Evolutionary conservation across 805 yeast species (phyloP), one percentile per base, ranked within the genome.

Genomic region (Monosporozyma aquatica): DNA sequence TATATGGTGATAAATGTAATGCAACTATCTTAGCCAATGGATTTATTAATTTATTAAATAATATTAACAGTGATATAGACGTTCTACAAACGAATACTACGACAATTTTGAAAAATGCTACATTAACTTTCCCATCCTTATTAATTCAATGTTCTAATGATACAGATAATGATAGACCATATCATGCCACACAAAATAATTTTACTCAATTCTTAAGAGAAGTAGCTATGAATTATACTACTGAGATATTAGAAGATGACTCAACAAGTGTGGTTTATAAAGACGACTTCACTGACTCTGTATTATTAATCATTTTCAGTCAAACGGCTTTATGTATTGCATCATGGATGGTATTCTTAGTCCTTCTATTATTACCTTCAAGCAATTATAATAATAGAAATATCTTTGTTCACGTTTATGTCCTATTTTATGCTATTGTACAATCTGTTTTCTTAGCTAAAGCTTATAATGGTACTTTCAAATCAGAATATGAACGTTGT

Each of bases 281-380:
- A 43, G 74, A 70, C 42, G 44, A 51, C 1, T 71, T 70, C 42
- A 46, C 52, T 4, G 56, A 60, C 20, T 65, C 75, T 13, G 65
- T 68, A 36, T 56, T 70, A 2, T 57, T 70, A 33, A 61, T 78
- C 3, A 61, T 74, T 35, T 78, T 75, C 59, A 71, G 72, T n/a
- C 54, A 72, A 4, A 68, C 76, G 42, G 75, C 79, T 0, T 66
- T 75, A 15, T 75, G 77, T 46, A 75, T 76, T 5, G 71, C 80
- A 13, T 67, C 80, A 22, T 85, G 94, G 94, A 76, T 83, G 76
- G 65, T 85, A 21, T 62, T 80, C 40, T 46, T 82, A 14, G 60
- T 82, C 26, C 65, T 82, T 34, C 54, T 74, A 17, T 56, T 84
- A 25, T 71, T 60, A 35, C 59, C 61, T 76, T 17, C 75, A 72